Evolutionary conservation across 306 rosid species (phyloP).

Genomic region (Prinsepia uniflora): DNA sequence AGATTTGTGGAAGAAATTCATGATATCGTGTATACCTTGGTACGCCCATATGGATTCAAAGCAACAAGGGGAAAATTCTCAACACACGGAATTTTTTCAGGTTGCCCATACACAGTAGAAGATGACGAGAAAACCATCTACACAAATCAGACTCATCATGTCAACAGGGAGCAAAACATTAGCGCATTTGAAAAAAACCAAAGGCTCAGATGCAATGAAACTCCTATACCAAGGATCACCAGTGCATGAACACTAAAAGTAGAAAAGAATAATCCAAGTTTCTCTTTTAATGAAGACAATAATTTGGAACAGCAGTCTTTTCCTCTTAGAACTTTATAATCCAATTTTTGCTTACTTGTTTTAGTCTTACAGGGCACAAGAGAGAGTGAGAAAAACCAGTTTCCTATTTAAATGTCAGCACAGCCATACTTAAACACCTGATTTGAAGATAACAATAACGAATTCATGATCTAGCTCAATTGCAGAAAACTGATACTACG

Average conservation of each 20-base stretch:
- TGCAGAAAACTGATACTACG: not conserved
- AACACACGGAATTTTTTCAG: slow-evolving; percentile 72
- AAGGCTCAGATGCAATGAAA: not conserved
- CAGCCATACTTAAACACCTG: not conserved
- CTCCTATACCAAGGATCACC: not conserved
- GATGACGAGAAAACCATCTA: slow-evolving; percentile 96
- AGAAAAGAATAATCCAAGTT: not conserved
- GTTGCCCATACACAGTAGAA: slow-evolving; percentile 93
- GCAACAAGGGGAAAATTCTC: slow-evolving; percentile 72
- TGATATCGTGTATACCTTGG: slow-evolving; percentile 48
- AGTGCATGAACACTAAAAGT: not conserved
- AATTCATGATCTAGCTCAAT: not conserved
- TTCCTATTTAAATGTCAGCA: not conserved
- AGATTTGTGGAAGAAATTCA: slow-evolving; percentile 1
- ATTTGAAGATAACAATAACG: not conserved
- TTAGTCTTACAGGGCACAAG: not conserved
- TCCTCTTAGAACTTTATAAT: not conserved
- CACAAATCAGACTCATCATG: slow-evolving; percentile 9
- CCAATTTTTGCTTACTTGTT: not conserved
- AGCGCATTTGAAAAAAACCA: not conserved
- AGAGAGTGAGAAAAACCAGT: not conserved
- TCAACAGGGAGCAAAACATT: slow-evolving; percentile 13
- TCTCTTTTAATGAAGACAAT: not conserved
- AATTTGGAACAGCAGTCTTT: not conserved
- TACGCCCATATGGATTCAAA: slow-evolving; percentile 88